Evolutionary conservation across 2,329 filamentous ascomycete species (phyloP), one percentile per base, ranked within the genome.

Genomic region (Metarhizium rileyi): DNA sequence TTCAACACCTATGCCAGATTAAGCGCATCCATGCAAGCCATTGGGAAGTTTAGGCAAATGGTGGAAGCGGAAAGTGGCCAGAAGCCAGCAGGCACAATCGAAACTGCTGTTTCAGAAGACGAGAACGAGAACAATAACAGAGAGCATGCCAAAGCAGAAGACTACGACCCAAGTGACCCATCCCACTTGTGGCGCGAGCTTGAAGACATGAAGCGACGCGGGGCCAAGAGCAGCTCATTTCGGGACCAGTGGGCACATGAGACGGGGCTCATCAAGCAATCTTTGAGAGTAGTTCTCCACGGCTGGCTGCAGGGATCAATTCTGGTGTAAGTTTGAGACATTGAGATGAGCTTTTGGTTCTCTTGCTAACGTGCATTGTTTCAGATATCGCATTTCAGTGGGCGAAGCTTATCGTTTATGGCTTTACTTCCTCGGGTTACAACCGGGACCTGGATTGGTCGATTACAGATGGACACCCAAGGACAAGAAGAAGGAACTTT

Each of bases 1-100:
- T 85, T 97, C 70, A 98, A 98, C 68, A 97, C 93, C 0, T 84
- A 96, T 52, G 88, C 87, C 27, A 81, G 91, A 33, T 83, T 97
- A 54, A 89, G 87, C 55, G 84, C 86, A 64, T 93, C 88, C 47
- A 70, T 98, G 53, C 74, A 77, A 30, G 84, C 88, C 0, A 77
- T 95, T 41, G 78, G 81, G 50, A 75, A 83, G 49, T 97, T 98
- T 71, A 70, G 76, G 46, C 59, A 58, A 26, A 77, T 82, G 72
- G 69, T 77, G 2, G 66, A 68, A 41, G 58, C 61, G 9, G 66
- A 72, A 33, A 72, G 70, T 50, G 62, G 71, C 51, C 63, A 74
- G 49, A 63, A 65, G 51, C 26, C 46, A 1, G 12, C 18, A 23
- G 28, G 7, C 18, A 25, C 35, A 28, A 40, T 8, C 46, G 36